phyloP scores from a whole-genome alignment of 2,329 filamentous ascomycete genomes.

The Sporothrix humicola region DNA sequence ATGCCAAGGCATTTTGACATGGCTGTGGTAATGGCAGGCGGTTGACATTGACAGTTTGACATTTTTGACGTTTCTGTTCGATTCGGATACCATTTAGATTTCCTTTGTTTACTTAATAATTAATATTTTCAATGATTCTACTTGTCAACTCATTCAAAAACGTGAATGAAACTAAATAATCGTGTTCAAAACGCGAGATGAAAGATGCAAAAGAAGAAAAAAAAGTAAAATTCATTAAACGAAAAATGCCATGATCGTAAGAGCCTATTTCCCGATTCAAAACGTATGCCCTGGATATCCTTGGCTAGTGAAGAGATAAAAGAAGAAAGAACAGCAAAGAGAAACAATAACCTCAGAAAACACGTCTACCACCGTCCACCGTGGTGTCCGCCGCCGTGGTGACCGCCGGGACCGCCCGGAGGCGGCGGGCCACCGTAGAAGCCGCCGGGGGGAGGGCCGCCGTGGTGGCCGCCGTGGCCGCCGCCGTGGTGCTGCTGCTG shows the following conservation, averaged over 20 bases:
- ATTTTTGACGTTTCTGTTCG: background rate
- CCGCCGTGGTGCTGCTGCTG: background rate
- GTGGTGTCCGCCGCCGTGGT: conserved; percentile 16
- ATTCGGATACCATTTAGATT: conserved; percentile 7
- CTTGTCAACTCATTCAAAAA: background rate
- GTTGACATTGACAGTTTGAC: background rate
- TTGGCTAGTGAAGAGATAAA: background rate
- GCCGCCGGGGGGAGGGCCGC: conserved; percentile 2
- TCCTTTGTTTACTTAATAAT: conserved; percentile 9
- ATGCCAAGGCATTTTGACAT: background rate
- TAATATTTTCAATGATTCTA: background rate
- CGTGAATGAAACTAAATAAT: background rate
- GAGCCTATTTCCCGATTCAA: conserved; percentile 4
- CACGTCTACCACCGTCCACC: conserved; percentile 22
- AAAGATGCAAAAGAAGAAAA: background rate
- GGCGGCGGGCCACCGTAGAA: conserved; percentile 4
- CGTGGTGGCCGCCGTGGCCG: conserved; percentile 19
- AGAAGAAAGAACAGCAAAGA: background rate
- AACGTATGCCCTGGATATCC: conserved; percentile 17
- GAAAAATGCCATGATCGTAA: conserved; percentile 16
- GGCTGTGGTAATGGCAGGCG: background rate
- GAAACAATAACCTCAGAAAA: background rate
- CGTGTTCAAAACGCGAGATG: background rate
- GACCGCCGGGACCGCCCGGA: conserved; percentile 9
- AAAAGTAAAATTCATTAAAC: background rate